Conservation (phyloP, 805 yeast genomes). For the Candida morakotiae region DNA sequence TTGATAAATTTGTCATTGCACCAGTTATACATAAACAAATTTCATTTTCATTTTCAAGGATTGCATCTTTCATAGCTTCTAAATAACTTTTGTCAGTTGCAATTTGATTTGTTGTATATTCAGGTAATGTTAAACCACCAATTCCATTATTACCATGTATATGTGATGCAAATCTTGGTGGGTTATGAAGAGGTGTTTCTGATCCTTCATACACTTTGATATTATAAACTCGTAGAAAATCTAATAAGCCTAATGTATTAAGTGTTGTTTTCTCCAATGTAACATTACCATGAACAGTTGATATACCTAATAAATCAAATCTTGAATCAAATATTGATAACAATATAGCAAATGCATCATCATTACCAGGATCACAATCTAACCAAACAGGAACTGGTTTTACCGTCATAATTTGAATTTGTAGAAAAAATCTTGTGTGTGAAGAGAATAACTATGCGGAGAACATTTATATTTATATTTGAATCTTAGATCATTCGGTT, state of each 20-base stretch:
- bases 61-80: constrained; percentile 40
- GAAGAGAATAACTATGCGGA: too few species aligned
- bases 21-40: constrained; percentile 72
- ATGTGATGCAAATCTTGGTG: constrained; percentile 51
- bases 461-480: too few species aligned
- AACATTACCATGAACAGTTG: constrained; percentile 74
- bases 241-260: constrained; percentile 64
- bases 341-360: constrained; percentile 75
- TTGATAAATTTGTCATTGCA: constrained; percentile 68
- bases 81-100: constrained; percentile 22
- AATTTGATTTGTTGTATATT: constrained; percentile 18
- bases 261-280: constrained; percentile 59
- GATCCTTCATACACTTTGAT: constrained; percentile 70
- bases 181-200: constrained; percentile 49
- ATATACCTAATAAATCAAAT: constrained; percentile 60
- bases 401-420: constrained; percentile 15
- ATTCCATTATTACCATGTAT: constrained; percentile 75
- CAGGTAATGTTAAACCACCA: constrained; percentile 67
- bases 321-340: constrained; percentile 58
- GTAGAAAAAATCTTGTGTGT: too few species aligned
- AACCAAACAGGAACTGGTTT: constrained; percentile 64
- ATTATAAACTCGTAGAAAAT: constrained; percentile 48
- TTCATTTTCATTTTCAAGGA: constrained; percentile 40
- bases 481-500: too few species aligned
- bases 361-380: constrained; percentile 93